Evolutionary conservation across 2,329 filamentous ascomycete genomes (phyloP).

Genomic region (Berkeleyomyces rouxiae): DNA sequence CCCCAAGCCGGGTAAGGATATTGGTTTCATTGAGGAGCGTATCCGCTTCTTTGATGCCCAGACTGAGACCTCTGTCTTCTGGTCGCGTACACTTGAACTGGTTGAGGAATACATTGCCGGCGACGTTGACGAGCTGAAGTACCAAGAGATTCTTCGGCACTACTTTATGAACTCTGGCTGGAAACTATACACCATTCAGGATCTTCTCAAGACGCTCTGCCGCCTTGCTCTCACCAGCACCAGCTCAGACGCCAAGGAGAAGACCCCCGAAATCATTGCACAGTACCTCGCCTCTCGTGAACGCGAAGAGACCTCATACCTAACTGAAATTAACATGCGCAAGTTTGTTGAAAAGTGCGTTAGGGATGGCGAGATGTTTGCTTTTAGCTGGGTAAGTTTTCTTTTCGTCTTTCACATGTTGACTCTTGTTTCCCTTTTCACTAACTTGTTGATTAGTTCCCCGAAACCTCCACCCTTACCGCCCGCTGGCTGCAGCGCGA

Average conservation of each 20-base stretch:
- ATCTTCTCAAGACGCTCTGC: conserved; percentile 66
- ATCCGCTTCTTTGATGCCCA: conserved; percentile 57
- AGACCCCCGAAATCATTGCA: conserved; percentile 77
- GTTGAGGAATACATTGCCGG: conserved; percentile 74
- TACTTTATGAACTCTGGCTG: conserved; percentile 86
- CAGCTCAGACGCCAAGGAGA: conserved; percentile 76
- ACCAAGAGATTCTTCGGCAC: conserved; percentile 79
- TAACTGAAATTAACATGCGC: conserved; percentile 75
- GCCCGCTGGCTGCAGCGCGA: conserved; percentile 55
- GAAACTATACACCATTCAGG: conserved; percentile 85
- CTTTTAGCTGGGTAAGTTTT: conserved; percentile 70
- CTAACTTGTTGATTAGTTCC: background rate
- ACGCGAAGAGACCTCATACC: conserved; percentile 72
- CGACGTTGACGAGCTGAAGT: conserved; percentile 64
- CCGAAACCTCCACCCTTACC: conserved; percentile 7
- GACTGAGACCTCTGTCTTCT: conserved; percentile 48
- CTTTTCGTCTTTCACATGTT: background rate
- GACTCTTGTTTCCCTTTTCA: background rate
- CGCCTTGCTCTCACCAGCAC: conserved; percentile 72
- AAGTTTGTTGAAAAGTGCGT: conserved; percentile 86
- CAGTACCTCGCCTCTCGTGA: conserved; percentile 71
- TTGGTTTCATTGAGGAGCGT: conserved; percentile 67
- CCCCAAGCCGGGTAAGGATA: conserved; percentile 64
- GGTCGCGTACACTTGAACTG: conserved; percentile 68
- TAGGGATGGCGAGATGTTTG: conserved; percentile 84